A percentile compares a stretch with the other conserved stretches of the same genome.
Evolutionary conservation across 345 rosid genomes (phyloP).

Genomic region (Linum tenue): DNA sequence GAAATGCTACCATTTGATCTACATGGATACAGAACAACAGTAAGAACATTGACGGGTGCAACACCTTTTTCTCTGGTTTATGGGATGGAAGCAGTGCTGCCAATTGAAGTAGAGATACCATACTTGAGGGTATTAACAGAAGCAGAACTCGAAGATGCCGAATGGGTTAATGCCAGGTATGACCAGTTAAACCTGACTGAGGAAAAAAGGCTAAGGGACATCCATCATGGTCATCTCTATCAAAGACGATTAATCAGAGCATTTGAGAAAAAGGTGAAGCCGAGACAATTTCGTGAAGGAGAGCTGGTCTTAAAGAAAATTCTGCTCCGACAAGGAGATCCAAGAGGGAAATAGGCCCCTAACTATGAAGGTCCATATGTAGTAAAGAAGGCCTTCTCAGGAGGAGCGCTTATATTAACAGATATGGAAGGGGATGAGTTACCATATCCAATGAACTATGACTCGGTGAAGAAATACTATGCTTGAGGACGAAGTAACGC

Average conservation of each 20-base stretch:
- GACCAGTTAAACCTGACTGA: not conserved
- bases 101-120: not conserved
- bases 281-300: not conserved
- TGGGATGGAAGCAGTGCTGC: too few species aligned
- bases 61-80: too few species aligned
- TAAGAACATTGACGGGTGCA: too few species aligned
- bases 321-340: not conserved
- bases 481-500: too few species aligned
- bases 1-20: not conserved
- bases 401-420: not conserved
- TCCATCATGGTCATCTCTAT: not conserved
- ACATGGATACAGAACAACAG: too few species aligned
- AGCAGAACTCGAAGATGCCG: not conserved
- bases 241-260: not conserved
- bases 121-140: not conserved
- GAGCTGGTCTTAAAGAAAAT: not conserved
- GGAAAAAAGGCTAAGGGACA: not conserved
- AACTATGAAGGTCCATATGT: slow-evolving; percentile 8
- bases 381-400: not conserved
- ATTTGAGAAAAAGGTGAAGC: not conserved
- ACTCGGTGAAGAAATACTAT: too few species aligned
- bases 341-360: not conserved
- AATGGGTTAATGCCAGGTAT: not conserved
- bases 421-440: not conserved
- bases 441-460: too few species aligned